Base-by-base conservation (phyloP, 2,329 filamentous ascomycete genomes). In the Colletotrichum kahawae region DNA sequence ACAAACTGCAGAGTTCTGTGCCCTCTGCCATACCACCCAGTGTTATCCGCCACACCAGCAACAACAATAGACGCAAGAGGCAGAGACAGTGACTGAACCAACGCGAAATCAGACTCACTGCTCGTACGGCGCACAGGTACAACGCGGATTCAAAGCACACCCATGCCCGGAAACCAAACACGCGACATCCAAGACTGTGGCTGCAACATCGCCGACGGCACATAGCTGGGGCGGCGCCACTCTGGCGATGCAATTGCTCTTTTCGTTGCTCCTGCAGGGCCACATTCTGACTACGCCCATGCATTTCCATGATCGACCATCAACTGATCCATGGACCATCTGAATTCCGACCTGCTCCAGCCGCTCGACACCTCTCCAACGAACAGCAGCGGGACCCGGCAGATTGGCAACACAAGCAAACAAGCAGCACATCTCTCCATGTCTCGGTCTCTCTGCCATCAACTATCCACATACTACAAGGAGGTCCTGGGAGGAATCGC, bases 401-500 rank as follows among this genome's bases (percentile, higher is more conserved):
- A 57, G 38, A 57, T 75, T 71, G 63, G 69, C 72, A 31, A 67
- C 69, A 51, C 62, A 21, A 75, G 38, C 59, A 24, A 74, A 29
- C 59, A 51, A 65, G 31, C 43, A 36, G 27, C 43, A 36, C 60
- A 62, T 63, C 62, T 48, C 27, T n/a, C 31, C 63, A 33, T 60
- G 54, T 67, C 34, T 71, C 43, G 18, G 57, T 33, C 56, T 67
- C 48, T 56, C 27, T n/a, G 31, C 64, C 33, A n/a, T 29, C 38
- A n/a, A 5, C 38, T 13, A 29, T 31, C n/a, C 38, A 65, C 54
- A 27, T 8, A 48, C 36, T 33, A 66, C 71, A 66, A 48, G 67
- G 60, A 51, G 29, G 16, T 36, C 54, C 54, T 48, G 43, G 56
- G 21, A 34, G 51, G 67, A 33, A 34, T 27, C 48, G 18, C 21